A percentile compares a stretch with the other conserved stretches of the same genome.
Evolutionary conservation across 345 rosid genomes (phyloP).

Genomic region (Syzygium jambos): DNA sequence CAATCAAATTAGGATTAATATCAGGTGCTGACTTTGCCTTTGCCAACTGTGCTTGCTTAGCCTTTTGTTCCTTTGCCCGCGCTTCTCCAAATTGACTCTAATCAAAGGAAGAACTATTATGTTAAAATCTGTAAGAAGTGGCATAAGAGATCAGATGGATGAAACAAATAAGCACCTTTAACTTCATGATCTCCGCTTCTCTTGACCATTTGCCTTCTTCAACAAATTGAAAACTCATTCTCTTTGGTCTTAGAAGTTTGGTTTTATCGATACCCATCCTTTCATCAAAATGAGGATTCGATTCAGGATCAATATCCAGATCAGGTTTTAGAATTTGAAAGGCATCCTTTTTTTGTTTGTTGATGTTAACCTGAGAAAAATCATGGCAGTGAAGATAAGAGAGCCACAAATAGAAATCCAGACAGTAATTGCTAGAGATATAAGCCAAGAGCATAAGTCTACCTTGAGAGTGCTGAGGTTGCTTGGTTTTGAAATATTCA

Average conservation of each 20-base stretch:
- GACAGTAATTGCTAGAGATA: not conserved
- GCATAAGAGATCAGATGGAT: not conserved
- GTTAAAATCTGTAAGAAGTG: not conserved
- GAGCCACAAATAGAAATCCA: constrained; percentile 1
- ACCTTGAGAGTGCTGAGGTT: constrained; percentile 97
- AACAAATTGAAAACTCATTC: constrained; percentile 87
- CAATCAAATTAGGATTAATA: constrained; percentile 90
- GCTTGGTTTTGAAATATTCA: constrained; percentile 75
- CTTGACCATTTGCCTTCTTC: constrained; percentile 97
- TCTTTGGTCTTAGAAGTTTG: constrained; percentile 87
- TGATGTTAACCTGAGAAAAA: constrained; percentile 78
- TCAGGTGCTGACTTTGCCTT: constrained; percentile 76
- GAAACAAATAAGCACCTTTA: constrained; percentile 40
- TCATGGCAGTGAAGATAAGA: not conserved
- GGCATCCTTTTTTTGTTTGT: constrained; percentile 93
- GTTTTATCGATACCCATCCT: constrained; percentile 77
- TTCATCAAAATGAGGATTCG: constrained; percentile 73
- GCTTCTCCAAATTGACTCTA: constrained; percentile 98
- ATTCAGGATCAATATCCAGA: constrained; percentile 69
- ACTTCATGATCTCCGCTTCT: constrained; percentile 77
- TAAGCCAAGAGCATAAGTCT: not conserved
- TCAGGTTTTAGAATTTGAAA: constrained; percentile 97
- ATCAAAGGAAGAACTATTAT: not conserved
- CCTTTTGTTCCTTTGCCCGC: constrained; percentile 78
- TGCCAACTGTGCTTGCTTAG: constrained; percentile 86